Percentiles rank a stretch among this genome's conserved stretches.
Evolutionary conservation across 805 yeast species (phyloP).

Genomic region (Nakazawaea populi): DNA sequence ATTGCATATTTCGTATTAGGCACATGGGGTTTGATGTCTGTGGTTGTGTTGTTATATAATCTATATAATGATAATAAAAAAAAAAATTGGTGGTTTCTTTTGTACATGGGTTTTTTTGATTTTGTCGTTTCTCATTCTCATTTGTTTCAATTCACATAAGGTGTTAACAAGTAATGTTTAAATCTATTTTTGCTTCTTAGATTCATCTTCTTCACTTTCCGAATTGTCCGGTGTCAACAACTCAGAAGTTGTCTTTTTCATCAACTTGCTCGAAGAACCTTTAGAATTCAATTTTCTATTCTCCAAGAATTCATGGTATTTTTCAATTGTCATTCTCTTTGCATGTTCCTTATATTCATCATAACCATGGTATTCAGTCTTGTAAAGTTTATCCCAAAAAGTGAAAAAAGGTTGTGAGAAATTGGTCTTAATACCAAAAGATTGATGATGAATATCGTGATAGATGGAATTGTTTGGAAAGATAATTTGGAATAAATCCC

Average conservation of each 20-base stretch:
- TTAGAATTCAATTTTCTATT: slow-evolving; percentile 24
- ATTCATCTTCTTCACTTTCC: slow-evolving; percentile 7
- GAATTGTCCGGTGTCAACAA: slow-evolving; percentile 9
- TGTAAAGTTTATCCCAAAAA: slow-evolving; percentile 76
- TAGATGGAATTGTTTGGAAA: slow-evolving; percentile 95
- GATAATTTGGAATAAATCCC: slow-evolving; percentile 80
- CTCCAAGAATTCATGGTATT: slow-evolving; percentile 52
- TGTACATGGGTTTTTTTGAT: too few relatives aligned
- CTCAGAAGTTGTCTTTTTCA: neutral
- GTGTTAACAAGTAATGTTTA: neutral
- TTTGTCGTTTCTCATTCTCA: too few relatives aligned
- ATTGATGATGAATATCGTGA: slow-evolving; percentile 97
- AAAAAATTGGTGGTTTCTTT: too few relatives aligned
- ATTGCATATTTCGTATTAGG: too few relatives aligned
- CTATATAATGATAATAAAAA: too few relatives aligned
- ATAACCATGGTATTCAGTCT: slow-evolving; percentile 66
- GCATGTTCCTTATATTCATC: slow-evolving; percentile 63
- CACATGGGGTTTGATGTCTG: too few relatives aligned
- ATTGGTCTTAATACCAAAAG: slow-evolving; percentile 89
- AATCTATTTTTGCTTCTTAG: neutral
- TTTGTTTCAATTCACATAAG: too few relatives aligned
- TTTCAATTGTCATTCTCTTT: slow-evolving; percentile 58
- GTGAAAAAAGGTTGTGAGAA: slow-evolving; percentile 95
- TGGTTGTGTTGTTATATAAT: too few relatives aligned
- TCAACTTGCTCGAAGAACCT: neutral